Percentiles rank a stretch among this genome's conserved stretches.
phyloP scores from a whole-genome alignment of 1,284 basidiomycete genomes.

The Pyrrhoderma noxium region DNA sequence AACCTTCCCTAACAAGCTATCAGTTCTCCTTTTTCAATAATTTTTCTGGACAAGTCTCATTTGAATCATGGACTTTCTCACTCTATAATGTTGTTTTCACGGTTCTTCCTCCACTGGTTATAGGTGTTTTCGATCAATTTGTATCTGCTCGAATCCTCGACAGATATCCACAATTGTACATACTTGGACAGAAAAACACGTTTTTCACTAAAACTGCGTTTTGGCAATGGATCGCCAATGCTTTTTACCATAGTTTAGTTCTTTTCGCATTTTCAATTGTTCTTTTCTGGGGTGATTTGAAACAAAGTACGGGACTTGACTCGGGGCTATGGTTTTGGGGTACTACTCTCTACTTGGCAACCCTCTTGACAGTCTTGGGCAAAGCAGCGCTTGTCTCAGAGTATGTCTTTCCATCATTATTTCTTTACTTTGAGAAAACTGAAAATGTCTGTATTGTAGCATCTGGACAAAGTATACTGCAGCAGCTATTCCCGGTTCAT shows the following conservation, averaged over 20 bases:
- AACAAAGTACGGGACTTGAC: constrained; percentile 73
- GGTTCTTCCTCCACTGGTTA: constrained; percentile 92
- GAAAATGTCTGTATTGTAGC: constrained; percentile 34
- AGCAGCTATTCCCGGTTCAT: constrained; percentile 94
- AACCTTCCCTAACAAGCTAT: constrained; percentile 7
- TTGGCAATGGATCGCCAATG: constrained; percentile 95
- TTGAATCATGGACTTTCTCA: constrained; percentile 97
- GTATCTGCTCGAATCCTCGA: constrained; percentile 95
- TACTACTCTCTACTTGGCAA: constrained; percentile 87
- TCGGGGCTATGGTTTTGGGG: constrained; percentile 99
- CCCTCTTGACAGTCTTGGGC: constrained; percentile 91
- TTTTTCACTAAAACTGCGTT: constrained; percentile 91
- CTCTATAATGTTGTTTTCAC: constrained; percentile 93
- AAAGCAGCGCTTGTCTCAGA: constrained; percentile 98
- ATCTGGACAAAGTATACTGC: constrained; percentile 99
- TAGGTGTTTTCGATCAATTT: constrained; percentile 97
- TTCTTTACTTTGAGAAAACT: constrained; percentile 3
- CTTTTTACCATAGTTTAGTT: constrained; percentile 89
- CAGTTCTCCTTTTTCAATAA: constrained; percentile 98
- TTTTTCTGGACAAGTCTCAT: constrained; percentile 97
- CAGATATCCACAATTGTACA: constrained; percentile 95
- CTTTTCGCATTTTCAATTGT: constrained; percentile 85
- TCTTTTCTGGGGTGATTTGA: constrained; percentile 88
- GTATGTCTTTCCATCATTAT: constrained; percentile 42
- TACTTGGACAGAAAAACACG: constrained; percentile 83